Percentiles rank a stretch among this genome's conserved stretches.
Evolutionary conservation across 805 yeast genomes (phyloP).

Genomic region (Starmerella vaccinii): DNA sequence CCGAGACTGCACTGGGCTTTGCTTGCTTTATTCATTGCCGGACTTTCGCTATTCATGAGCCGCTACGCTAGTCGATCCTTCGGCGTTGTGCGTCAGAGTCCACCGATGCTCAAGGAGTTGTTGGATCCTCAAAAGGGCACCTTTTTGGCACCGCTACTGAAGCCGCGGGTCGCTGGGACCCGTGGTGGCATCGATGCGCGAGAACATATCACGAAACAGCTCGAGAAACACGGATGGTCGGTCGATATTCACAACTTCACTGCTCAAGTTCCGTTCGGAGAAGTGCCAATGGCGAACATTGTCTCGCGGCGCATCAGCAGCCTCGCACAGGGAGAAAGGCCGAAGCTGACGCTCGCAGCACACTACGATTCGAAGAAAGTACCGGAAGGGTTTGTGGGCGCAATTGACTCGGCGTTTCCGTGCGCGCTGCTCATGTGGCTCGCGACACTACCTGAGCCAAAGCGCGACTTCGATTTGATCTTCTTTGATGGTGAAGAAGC

Average conservation of each 20-base stretch:
- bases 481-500: slow-evolving; percentile 60
- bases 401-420: slow-evolving; percentile 50
- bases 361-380: slow-evolving; percentile 45
- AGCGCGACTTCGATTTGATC: slow-evolving; percentile 27
- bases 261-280: slow-evolving; percentile 34
- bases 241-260: slow-evolving; percentile 28
- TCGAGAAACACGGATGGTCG: slow-evolving; percentile 28
- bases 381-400: slow-evolving; percentile 51
- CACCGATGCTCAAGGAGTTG: not conserved
- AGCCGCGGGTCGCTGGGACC: slow-evolving; percentile 25
- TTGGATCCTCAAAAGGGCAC: slow-evolving; percentile 20
- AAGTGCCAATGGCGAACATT: slow-evolving; percentile 30
- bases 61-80: not conserved
- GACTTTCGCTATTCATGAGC: not conserved
- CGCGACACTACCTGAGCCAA: slow-evolving; percentile 29
- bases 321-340: not conserved
- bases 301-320: slow-evolving; percentile 24
- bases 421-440: slow-evolving; percentile 43
- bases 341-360: slow-evolving; percentile 34
- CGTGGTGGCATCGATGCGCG: slow-evolving; percentile 18
- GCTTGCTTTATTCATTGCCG: not conserved
- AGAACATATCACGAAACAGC: slow-evolving; percentile 26
- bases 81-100: not conserved
- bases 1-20: not conserved
- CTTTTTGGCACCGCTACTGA: slow-evolving; percentile 23